These are phyloP conservation scores for Arthrobotrys iridis DNA, from an alignment of 2,329 filamentous ascomycete species.

Conservation along the genomic window DNA sequence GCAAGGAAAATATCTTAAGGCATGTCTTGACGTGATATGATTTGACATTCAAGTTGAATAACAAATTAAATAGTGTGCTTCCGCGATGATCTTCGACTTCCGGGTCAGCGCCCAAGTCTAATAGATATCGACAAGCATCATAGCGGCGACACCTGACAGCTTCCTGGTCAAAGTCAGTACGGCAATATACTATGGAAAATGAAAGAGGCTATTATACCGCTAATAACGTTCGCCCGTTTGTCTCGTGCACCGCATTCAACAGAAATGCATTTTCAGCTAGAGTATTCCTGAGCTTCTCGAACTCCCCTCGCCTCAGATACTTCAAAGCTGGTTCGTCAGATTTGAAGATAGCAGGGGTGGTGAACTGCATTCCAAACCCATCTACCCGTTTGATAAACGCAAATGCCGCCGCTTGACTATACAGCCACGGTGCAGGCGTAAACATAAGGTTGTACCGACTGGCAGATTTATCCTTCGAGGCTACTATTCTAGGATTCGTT, in stretches of 20 bases:
- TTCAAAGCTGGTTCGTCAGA: constrained; percentile 42
- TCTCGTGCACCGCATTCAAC: constrained; percentile 42
- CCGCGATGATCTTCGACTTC: constrained; percentile 44
- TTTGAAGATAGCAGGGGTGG: constrained; percentile 44
- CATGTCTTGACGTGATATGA: constrained; percentile 41
- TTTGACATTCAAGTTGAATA: constrained; percentile 48
- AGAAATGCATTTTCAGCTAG: constrained; percentile 33
- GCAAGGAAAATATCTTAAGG: constrained; percentile 45
- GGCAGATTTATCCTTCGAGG: constrained; percentile 40
- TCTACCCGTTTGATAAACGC: constrained; percentile 43
- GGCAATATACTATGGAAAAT: background rate
- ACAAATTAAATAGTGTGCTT: constrained; percentile 47
- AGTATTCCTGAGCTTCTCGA: constrained; percentile 27
- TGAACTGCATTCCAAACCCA: constrained; percentile 50
- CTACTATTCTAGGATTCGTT: background rate
- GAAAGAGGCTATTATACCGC: constrained; percentile 7
- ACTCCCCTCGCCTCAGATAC: constrained; percentile 37
- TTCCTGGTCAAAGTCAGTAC: constrained; percentile 30
- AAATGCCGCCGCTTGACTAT: constrained; percentile 41
- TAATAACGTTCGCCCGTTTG: constrained; percentile 33
- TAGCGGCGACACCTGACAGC: constrained; percentile 44
- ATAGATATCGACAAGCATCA: constrained; percentile 37
- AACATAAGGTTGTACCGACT: constrained; percentile 50
- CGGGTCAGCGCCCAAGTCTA: constrained; percentile 40
- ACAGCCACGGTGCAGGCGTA: constrained; percentile 43